Percentiles rank a stretch among this genome's conserved stretches.
These are phyloP conservation scores for Tetrastigma voinierianum DNA, from an alignment of 164 flowering plant species.

Conservation along the genomic window DNA sequence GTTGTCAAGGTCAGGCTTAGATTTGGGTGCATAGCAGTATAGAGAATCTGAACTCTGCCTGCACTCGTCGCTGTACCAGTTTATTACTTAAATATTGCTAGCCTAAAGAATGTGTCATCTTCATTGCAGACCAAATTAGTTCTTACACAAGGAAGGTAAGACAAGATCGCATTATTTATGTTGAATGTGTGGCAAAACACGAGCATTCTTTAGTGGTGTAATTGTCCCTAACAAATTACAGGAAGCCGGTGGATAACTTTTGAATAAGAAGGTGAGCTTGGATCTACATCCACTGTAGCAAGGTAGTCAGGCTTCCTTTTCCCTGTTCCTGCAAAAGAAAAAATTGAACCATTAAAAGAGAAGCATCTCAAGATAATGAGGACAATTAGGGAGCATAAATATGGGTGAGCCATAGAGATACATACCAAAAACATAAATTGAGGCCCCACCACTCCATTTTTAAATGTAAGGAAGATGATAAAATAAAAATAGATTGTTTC, in stretches of 20 bases:
- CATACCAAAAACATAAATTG: too few relatives aligned
- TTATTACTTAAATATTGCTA: not conserved
- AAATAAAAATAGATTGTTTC: too few relatives aligned
- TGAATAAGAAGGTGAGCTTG: slow-evolving; percentile 80
- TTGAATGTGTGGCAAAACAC: too few relatives aligned
- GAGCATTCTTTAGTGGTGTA: slow-evolving; percentile 97
- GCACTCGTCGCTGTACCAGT: too few relatives aligned
- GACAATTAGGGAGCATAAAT: not conserved
- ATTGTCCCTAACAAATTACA: slow-evolving; percentile 72
- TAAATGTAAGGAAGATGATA: too few relatives aligned
- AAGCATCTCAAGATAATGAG: not conserved
- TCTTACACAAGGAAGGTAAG: slow-evolving; percentile 86
- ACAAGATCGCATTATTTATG: too few relatives aligned
- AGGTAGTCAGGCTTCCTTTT: slow-evolving; percentile 86
- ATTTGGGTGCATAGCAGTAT: too few relatives aligned
- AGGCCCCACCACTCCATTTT: too few relatives aligned
- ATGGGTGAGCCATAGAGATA: too few relatives aligned
- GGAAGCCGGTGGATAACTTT: slow-evolving; percentile 87
- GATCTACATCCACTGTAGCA: slow-evolving; percentile 90
- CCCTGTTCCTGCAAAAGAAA: slow-evolving; percentile 70
- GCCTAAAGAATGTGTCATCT: not conserved
- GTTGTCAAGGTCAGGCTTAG: too few relatives aligned
- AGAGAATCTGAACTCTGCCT: too few relatives aligned
- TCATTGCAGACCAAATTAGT: slow-evolving; percentile 1
- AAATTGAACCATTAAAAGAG: not conserved